Base-by-base conservation (phyloP, 345 rosid genomes). In the Euphorbia tirucalli region DNA sequence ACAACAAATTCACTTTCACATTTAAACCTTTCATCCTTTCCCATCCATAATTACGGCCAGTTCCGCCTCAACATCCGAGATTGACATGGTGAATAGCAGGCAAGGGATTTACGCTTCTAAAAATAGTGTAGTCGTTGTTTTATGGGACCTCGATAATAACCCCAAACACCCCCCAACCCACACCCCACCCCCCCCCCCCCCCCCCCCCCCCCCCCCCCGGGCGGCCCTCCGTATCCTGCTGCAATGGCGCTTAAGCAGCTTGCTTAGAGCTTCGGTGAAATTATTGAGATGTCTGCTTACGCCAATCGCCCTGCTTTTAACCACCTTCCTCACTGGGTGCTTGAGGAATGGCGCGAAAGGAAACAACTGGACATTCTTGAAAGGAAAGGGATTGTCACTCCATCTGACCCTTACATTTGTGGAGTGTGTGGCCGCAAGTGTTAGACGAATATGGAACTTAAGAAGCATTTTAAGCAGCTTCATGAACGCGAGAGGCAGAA, bases 111-210 rank as follows among this genome's bases (percentile, higher is more conserved):
- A 81, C 86, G 63, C 96, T 3, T 89, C 93, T 39, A 87, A 80
- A 71, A 75, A 79, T 77, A 81, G 80, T 77, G 90, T 86, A 68
- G 97, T 94, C 11, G 92, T 92, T 0, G 93, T 94, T 63, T 83
- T 90, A 8, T 92, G 97, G 98, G 96, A 94, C 88, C 90, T 94
- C 49, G 98, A 94, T 78, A 94, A 94, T 86, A 94, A 94, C n/a
- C n/a, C n/a, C n/a, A n/a, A n/a, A n/a, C n/a, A n/a, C n/a, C n/a
- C n/a, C n/a, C n/a, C n/a, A n/a, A n/a, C n/a, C n/a, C n/a, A n/a
- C n/a, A n/a, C n/a, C n/a, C n/a, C n/a, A n/a, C n/a, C n/a, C n/a
- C n/a, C n/a, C n/a, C n/a, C n/a, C n/a, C n/a, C n/a, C n/a, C n/a
- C n/a, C n/a, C n/a, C n/a, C n/a, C n/a, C n/a, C n/a, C n/a, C n/a